Conservation (phyloP, 352 stramenopile species). For the Phytophthora pinifolia region DNA sequence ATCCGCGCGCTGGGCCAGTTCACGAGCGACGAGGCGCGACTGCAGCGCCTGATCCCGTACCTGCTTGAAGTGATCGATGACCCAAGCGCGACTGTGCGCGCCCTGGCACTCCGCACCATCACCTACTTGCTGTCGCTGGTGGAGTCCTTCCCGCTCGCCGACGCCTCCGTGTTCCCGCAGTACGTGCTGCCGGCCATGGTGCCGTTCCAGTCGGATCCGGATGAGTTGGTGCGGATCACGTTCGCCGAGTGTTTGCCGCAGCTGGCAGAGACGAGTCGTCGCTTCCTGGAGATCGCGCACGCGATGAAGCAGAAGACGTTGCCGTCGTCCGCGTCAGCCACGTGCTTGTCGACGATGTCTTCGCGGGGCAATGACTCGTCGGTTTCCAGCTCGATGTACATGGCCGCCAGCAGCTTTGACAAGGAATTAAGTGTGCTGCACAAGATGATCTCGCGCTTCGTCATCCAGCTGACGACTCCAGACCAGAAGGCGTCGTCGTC, state of each 20-base stretch:
- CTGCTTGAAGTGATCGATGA: constrained; percentile 94
- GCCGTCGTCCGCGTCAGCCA: constrained; percentile 41
- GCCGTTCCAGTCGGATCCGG: constrained; percentile 88
- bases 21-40: constrained; percentile 91
- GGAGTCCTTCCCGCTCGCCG: constrained; percentile 92
- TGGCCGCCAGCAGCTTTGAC: constrained; percentile 90
- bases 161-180: constrained; percentile 96
- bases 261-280: constrained; percentile 91
- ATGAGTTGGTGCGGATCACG: constrained; percentile 93
- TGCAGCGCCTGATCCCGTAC: constrained; percentile 95
- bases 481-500: constrained; percentile 91
- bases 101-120: constrained; percentile 89
- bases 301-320: constrained; percentile 80
- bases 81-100: constrained; percentile 85
- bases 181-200: constrained; percentile 95
- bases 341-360: constrained; percentile 41
- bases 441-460: constrained; percentile 93
- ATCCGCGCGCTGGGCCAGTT: constrained; percentile 89
- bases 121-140: constrained; percentile 90
- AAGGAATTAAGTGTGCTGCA: constrained; percentile 91
- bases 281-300: constrained; percentile 94
- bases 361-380: constrained; percentile 35
- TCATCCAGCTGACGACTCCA: constrained; percentile 92
- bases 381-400: constrained; percentile 38
- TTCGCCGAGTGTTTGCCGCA: constrained; percentile 94